A percentile compares a stretch with the other conserved stretches of the same genome.
phyloP scores from a whole-genome alignment of 768 basidiomycete genomes.

The Russula brevipes region DNA sequence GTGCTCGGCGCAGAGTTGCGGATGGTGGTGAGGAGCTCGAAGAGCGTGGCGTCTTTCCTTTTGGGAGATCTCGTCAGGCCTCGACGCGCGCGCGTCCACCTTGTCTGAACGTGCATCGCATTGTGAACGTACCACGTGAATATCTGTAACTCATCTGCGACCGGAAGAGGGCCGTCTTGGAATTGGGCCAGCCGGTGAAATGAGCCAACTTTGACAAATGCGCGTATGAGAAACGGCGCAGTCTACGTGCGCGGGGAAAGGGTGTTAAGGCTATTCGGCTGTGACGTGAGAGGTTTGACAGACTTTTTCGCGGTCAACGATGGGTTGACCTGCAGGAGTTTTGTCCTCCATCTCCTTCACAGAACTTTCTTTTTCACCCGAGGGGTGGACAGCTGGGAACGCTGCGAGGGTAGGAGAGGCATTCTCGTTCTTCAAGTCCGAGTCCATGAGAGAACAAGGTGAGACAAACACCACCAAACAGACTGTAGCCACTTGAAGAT shows the following conservation, averaged over 20 bases:
- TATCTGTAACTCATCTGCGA: constrained; percentile 76
- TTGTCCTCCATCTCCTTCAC: constrained; percentile 35
- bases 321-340: constrained; percentile 42
- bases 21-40: constrained; percentile 72
- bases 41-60: constrained; percentile 80
- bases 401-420: background rate
- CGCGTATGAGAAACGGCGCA: constrained; percentile 73
- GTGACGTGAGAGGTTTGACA: background rate
- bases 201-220: constrained; percentile 76
- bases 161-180: constrained; percentile 71
- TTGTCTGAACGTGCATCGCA: background rate
- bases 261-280: background rate
- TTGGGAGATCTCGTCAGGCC: background rate
- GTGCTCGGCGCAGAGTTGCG: constrained; percentile 64
- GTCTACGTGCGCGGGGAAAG: constrained; percentile 41
- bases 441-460: background rate
- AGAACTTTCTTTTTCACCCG: background rate
- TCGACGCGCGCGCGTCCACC: background rate
- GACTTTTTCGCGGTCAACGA: constrained; percentile 59
- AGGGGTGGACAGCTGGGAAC: background rate
- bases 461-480: constrained; percentile 13
- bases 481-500: background rate
- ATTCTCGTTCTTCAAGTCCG: background rate
- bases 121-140: constrained; percentile 60
- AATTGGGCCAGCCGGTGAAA: constrained; percentile 72